Percentiles rank a stretch among this genome's conserved stretches.
Conservation (phyloP, 495 filamentous ascomycete species). For the Echria macrotheca region DNA sequence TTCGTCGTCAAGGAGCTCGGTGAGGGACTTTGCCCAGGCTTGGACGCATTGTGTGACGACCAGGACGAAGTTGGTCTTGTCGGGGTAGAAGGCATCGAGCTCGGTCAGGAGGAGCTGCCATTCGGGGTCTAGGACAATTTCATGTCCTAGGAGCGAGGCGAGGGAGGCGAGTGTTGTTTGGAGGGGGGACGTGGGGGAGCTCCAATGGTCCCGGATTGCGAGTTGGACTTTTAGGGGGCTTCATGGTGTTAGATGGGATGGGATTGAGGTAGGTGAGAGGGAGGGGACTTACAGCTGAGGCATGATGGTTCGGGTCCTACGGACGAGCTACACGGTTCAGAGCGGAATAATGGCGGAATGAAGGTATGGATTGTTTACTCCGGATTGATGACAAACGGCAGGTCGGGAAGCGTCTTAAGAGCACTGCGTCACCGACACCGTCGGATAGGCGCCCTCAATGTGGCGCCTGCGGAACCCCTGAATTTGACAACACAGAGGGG, state of each 20-base stretch:
- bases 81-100: slow-evolving; percentile 24
- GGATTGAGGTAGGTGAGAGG: neutral
- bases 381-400: neutral
- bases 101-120: slow-evolving; percentile 30
- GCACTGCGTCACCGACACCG: neutral
- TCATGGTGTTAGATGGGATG: neutral
- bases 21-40: slow-evolving; percentile 22
- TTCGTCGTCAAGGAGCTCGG: slow-evolving; percentile 31
- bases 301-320: slow-evolving; percentile 6
- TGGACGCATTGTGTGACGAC: slow-evolving; percentile 22
- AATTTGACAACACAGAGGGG: neutral
- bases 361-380: too few species aligned
- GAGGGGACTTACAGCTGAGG: slow-evolving; percentile 14
- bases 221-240: slow-evolving; percentile 33
- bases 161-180: slow-evolving; percentile 20
- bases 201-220: slow-evolving; percentile 35
- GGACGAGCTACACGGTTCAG: too few species aligned
- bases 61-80: slow-evolving; percentile 27
- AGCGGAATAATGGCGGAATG: too few species aligned
- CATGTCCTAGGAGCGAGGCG: slow-evolving; percentile 23
- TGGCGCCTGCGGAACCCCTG: slow-evolving; percentile 5
- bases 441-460: neutral
- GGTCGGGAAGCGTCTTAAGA: neutral
- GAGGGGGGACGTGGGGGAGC: slow-evolving; percentile 18
- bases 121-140: slow-evolving; percentile 27